Evolutionary conservation across 73 alveolate genomes (phyloP), one percentile per base, ranked within the genome.

Genomic region (Durusdinium trenchii): DNA sequence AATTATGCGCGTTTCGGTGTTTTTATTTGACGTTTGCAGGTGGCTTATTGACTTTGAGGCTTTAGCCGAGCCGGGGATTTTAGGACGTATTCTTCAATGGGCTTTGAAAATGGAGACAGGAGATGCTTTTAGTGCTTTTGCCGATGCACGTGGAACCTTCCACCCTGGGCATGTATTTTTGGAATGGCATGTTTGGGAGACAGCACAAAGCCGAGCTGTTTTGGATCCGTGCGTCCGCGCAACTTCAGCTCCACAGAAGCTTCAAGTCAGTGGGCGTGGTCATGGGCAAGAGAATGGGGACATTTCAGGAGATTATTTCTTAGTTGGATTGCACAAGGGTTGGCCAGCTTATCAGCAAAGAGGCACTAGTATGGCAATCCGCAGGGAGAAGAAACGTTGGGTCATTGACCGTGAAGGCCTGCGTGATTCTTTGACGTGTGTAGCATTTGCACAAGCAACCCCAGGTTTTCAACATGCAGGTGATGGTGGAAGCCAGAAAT

Each of bases 1-100:
- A 16, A 16, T 23, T 57, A 23, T 57, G 69, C 12, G 69, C 69
- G 23, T 16, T 12, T 57, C 23, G 69, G 32, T 16, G 32, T 57
- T 57, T 12, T 57, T 57, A 16, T 57, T 57, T 57, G 32, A 16
- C 12, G 23, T 23, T 57, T 28, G 4, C 94, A 84, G 94, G 94
- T 84, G 94, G 94, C 94, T 84, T 38, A 84, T 84, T 12, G 94
- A 84, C 78, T 84, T 84, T 51, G 94, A 84, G 18, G 94, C 94
- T 9, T n/a, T 84, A 75, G 94, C 94, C 28, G 94, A 84, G 94
- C 94, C 94, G n/a, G 94, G 94, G 52, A 84, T 84, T 26, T 36
- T 84, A 51, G 94, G 94, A 28, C 94, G 94, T 28, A 50, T 84
- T 6, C 36, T 84, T 48, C 73, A 84, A 6, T 84, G 94, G 94